Conservation (phyloP, 2,329 filamentous ascomycete genomes). For the Atkinsonella texensis region DNA sequence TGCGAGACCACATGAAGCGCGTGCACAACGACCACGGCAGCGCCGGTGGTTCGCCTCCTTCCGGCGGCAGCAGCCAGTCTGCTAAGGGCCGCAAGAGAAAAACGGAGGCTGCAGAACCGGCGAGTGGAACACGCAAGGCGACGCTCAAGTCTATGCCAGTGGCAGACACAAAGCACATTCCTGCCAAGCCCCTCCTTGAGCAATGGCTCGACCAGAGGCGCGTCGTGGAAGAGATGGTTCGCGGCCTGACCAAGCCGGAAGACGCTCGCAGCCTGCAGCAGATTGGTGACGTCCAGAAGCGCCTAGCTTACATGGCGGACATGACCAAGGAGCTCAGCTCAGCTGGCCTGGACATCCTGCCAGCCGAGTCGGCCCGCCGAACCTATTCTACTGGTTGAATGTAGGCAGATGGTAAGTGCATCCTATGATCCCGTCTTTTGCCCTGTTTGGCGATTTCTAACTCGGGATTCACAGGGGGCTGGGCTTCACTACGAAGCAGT, state of each 20-base stretch:
- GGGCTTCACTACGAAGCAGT: not conserved
- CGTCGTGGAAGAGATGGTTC: conserved; percentile 47
- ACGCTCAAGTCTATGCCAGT: conserved; percentile 28
- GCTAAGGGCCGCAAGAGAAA: conserved; percentile 46
- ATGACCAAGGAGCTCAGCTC: conserved; percentile 21
- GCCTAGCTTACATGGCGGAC: conserved; percentile 39
- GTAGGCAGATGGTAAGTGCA: not conserved
- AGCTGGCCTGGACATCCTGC: not conserved
- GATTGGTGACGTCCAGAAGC: conserved; percentile 38
- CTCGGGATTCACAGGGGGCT: not conserved
- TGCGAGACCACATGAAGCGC: conserved; percentile 93
- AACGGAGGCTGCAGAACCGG: conserved; percentile 34
- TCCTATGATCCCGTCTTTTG: not conserved
- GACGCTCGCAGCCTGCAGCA: conserved; percentile 41
- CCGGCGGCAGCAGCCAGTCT: conserved; percentile 18
- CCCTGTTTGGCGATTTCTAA: not conserved
- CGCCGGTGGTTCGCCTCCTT: conserved; percentile 28
- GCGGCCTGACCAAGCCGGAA: conserved; percentile 35
- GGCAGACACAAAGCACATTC: conserved; percentile 20
- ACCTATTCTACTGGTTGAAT: conserved; percentile 5
- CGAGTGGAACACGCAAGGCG: conserved; percentile 35
- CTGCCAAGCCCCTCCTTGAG: conserved; percentile 32
- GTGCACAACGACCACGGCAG: conserved; percentile 60
- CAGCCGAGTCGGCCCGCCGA: conserved; percentile 1
- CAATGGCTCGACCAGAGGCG: conserved; percentile 52